Conservation (phyloP, 257 asterid genomes). For the Solanum appendiculatum region DNA sequence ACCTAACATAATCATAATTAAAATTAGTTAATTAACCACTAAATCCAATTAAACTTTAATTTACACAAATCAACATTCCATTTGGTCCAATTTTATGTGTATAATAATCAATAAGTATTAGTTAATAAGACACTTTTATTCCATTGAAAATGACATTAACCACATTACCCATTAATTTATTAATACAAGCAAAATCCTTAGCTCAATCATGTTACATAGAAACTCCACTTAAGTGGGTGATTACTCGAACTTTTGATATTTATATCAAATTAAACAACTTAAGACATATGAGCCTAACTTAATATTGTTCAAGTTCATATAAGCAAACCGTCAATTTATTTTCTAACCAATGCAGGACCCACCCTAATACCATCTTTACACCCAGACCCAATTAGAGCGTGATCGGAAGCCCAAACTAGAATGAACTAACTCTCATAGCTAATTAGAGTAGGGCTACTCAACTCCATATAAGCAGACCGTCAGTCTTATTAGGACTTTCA, state of each 20-base stretch:
- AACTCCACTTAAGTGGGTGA: neutral
- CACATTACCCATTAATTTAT: neutral
- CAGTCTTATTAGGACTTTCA: no score
- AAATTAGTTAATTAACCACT: neutral
- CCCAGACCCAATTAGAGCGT: no score
- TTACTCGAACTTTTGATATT: neutral
- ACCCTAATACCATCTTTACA: no score
- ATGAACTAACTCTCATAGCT: no score
- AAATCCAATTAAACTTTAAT: neutral
- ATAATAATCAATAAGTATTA: neutral
- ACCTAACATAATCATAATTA: constrained; percentile 29
- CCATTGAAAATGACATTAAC: neutral
- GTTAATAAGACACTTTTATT: neutral
- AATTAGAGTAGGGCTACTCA: no score
- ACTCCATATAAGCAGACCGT: no score
- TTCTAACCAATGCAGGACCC: no score
- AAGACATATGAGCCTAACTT: no score
- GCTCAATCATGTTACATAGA: neutral
- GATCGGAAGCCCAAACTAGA: no score
- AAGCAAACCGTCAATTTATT: no score
- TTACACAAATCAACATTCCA: neutral
- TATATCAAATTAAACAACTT: neutral
- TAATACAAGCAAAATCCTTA: neutral
- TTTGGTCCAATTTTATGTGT: neutral
- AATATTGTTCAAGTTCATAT: no score